Percentiles rank a stretch among this genome's conserved stretches.
Evolutionary conservation across 805 yeast genomes (phyloP).

Genomic region (Barnettozyma salicaria): DNA sequence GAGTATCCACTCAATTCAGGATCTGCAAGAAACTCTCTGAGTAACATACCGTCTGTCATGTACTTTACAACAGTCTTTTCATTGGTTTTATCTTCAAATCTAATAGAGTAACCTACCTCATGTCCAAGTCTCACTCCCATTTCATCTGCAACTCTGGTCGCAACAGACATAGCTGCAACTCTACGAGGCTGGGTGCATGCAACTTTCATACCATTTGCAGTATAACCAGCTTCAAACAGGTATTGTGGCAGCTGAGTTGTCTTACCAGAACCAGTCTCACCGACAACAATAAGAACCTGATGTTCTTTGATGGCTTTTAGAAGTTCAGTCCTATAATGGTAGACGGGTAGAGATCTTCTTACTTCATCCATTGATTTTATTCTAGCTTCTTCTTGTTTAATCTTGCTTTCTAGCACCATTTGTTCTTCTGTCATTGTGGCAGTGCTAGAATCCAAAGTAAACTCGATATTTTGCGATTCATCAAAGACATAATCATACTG

Average conservation of each 20-base stretch:
- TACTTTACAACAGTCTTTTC: slow-evolving; percentile 71
- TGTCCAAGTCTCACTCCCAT: slow-evolving; percentile 74
- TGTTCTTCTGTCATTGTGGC: slow-evolving; percentile 28
- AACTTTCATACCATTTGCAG: slow-evolving; percentile 49
- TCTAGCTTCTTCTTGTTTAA: slow-evolving; percentile 30
- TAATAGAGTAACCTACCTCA: slow-evolving; percentile 81
- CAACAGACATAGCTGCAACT: slow-evolving; percentile 91
- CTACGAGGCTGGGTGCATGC: slow-evolving; percentile 95
- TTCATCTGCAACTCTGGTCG: slow-evolving; percentile 87
- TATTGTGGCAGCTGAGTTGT: slow-evolving; percentile 92
- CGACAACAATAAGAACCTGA: slow-evolving; percentile 71
- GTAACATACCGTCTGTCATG: slow-evolving; percentile 93
- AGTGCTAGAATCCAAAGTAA: slow-evolving; percentile 35
- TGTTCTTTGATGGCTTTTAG: slow-evolving; percentile 52
- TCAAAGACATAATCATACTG: slow-evolving; percentile 79
- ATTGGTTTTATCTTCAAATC: slow-evolving; percentile 78
- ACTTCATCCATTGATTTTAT: slow-evolving; percentile 31
- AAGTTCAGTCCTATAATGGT: slow-evolving; percentile 50
- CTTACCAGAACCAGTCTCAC: slow-evolving; percentile 92
- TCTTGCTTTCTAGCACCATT: slow-evolving; percentile 31
- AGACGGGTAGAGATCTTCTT: slow-evolving; percentile 72
- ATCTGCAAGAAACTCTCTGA: slow-evolving; percentile 77
- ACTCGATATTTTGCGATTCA: slow-evolving; percentile 52
- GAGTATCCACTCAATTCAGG: slow-evolving; percentile 64
- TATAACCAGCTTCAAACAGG: slow-evolving; percentile 74